Evolutionary conservation across 2,329 filamentous ascomycete genomes (phyloP).

Genomic region (Phaeosphaeria sp.): DNA sequence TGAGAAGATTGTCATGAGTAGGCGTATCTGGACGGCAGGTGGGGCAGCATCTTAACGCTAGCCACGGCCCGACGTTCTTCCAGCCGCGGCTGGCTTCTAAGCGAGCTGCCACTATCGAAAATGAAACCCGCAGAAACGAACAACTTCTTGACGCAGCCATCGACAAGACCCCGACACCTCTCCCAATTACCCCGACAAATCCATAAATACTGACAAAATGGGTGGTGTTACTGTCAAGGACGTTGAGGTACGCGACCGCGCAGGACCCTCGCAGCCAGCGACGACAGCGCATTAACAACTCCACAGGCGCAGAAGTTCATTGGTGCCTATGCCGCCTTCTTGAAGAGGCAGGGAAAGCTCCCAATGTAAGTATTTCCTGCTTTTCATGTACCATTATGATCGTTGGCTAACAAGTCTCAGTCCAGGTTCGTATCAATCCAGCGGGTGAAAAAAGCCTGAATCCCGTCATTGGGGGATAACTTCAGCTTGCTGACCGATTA

Average conservation of each 20-base stretch:
- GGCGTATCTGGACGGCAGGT: not conserved
- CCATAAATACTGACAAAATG: slow-evolving; percentile 71
- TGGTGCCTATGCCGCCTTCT: slow-evolving; percentile 81
- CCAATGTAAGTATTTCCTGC: slow-evolving; percentile 62
- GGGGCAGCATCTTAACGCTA: not conserved
- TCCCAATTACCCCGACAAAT: slow-evolving; percentile 23
- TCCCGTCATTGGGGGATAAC: slow-evolving; percentile 61
- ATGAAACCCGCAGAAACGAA: slow-evolving; percentile 6
- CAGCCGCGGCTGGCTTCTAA: slow-evolving; percentile 15
- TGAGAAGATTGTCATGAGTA: no score
- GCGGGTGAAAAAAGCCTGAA: slow-evolving; percentile 57
- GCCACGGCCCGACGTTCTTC: slow-evolving; percentile 26
- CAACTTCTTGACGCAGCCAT: slow-evolving; percentile 20
- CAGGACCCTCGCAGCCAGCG: not conserved
- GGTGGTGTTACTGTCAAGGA: slow-evolving; percentile 83
- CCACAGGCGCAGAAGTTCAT: slow-evolving; percentile 86
- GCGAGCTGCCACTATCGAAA: slow-evolving; percentile 28
- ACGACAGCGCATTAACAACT: slow-evolving; percentile 14
- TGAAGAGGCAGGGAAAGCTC: slow-evolving; percentile 94
- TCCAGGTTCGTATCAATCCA: slow-evolving; percentile 70
- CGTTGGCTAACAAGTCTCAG: slow-evolving; percentile 35
- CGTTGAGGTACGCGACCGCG: slow-evolving; percentile 74
- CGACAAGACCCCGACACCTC: slow-evolving; percentile 30
- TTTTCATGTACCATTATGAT: not conserved
- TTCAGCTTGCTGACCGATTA: slow-evolving; percentile 53